These are phyloP conservation scores for Hamamelis virginiana DNA, from an alignment of 164 flowering plant genomes.

Conservation along the genomic window DNA sequence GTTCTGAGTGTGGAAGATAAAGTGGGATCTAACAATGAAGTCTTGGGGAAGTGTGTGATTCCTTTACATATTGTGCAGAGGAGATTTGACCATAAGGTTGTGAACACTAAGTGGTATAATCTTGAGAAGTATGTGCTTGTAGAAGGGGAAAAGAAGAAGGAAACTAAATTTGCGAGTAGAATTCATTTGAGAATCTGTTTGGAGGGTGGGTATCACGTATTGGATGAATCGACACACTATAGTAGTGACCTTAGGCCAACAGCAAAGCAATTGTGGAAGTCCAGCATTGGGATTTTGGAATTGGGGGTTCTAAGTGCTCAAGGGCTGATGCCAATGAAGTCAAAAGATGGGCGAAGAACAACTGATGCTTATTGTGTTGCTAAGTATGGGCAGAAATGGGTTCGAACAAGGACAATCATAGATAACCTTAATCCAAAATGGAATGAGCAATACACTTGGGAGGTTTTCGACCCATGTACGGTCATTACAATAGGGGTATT, in stretches of 20 bases:
- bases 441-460: conserved; percentile 90
- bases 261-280: conserved; percentile 66
- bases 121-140: conserved; percentile 68
- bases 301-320: conserved; percentile 67
- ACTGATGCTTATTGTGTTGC: conserved; percentile 89
- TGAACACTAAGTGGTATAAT: conserved; percentile 58
- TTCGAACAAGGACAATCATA: conserved; percentile 71
- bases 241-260: conserved; percentile 82
- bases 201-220: conserved; percentile 85
- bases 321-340: conserved; percentile 70
- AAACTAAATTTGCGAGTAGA: conserved; percentile 62
- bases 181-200: conserved; percentile 65
- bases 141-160: conserved; percentile 69
- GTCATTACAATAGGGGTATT: conserved; percentile 74
- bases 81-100: conserved; percentile 61
- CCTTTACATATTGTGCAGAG: conserved; percentile 55
- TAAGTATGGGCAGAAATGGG: conserved; percentile 86
- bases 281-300: conserved; percentile 72
- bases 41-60: conserved; percentile 55
- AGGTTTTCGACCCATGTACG: conserved; percentile 79
- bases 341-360: conserved; percentile 59
- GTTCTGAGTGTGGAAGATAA: conserved; percentile 64
- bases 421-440: conserved; percentile 63
- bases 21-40: conserved; percentile 59
- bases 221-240: conserved; percentile 82